Evolutionary conservation across 768 basidiomycete species (phyloP).

Genomic region (Russula emetica): DNA sequence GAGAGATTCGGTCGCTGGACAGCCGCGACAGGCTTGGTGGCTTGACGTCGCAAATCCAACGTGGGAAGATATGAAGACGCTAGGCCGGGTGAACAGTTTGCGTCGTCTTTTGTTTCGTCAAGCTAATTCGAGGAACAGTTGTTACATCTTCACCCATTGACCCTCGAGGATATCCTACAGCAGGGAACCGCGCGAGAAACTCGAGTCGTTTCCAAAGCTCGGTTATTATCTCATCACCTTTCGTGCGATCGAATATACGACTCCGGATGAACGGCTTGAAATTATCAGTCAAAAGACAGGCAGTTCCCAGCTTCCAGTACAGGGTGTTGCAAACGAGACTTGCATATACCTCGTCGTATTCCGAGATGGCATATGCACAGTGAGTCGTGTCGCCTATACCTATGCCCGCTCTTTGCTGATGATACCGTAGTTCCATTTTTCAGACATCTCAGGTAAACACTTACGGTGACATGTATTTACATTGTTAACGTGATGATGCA

Average conservation of each 20-base stretch:
- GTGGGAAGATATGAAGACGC: constrained; percentile 80
- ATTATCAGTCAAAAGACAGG: constrained; percentile 30
- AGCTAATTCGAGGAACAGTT: constrained; percentile 42
- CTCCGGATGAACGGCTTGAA: constrained; percentile 41
- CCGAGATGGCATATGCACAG: constrained; percentile 77
- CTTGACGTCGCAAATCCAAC: constrained; percentile 83
- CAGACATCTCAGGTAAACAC: constrained; percentile 64
- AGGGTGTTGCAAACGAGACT: constrained; percentile 60
- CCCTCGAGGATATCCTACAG: constrained; percentile 88
- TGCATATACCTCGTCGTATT: constrained; percentile 91
- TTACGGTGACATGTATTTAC: constrained; percentile 6
- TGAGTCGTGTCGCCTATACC: constrained; percentile 36
- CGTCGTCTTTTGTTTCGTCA: not conserved
- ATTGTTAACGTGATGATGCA: constrained; percentile 27
- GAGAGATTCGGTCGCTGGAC: constrained; percentile 18
- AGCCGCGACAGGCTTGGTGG: constrained; percentile 72
- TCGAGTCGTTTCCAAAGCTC: constrained; percentile 79
- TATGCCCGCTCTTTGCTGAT: constrained; percentile 2
- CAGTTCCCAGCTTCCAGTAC: constrained; percentile 30
- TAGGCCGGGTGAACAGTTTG: constrained; percentile 62
- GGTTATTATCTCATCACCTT: constrained; percentile 93
- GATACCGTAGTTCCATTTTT: constrained; percentile 76
- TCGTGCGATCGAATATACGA: constrained; percentile 66
- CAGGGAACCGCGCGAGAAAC: constrained; percentile 89
- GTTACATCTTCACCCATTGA: constrained; percentile 85